Evolutionary conservation across 768 basidiomycete genomes (phyloP).

Genomic region (Holtermanniella nyarrowii): DNA sequence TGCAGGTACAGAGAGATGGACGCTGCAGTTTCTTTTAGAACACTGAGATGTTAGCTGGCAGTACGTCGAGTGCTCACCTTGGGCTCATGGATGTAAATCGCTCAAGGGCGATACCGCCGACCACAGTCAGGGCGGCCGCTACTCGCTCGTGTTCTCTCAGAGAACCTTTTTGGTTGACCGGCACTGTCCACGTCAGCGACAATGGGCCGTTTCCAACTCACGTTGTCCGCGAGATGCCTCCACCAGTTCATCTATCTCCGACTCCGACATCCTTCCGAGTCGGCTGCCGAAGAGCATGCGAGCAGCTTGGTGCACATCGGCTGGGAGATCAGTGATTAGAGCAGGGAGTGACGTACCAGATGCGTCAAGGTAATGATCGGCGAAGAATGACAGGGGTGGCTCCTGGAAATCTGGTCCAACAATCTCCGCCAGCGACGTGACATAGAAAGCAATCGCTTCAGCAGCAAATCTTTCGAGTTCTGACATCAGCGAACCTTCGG

Average conservation of each 20-base stretch:
- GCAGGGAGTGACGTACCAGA: constrained; percentile 48
- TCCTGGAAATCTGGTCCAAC: constrained; percentile 55
- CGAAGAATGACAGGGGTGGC: constrained; percentile 65
- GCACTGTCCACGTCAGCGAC: constrained; percentile 7
- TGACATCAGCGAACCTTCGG: constrained; percentile 41
- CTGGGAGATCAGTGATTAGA: constrained; percentile 39
- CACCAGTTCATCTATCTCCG: constrained; percentile 52
- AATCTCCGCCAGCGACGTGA: constrained; percentile 54
- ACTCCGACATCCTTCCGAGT: constrained; percentile 57
- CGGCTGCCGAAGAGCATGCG: constrained; percentile 67
- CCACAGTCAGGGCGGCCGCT: constrained; percentile 65
- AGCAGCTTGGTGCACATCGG: constrained; percentile 66
- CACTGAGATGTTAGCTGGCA: constrained; percentile 43
- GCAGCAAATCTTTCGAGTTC: constrained; percentile 61
- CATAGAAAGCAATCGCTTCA: constrained; percentile 70
- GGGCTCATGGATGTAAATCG: constrained; percentile 66
- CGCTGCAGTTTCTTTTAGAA: constrained; percentile 71
- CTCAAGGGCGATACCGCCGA: constrained; percentile 71
- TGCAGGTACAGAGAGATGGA: constrained; percentile 70
- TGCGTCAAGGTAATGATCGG: constrained; percentile 63
- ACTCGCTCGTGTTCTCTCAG: constrained; percentile 48
- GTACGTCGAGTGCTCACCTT: constrained; percentile 46
- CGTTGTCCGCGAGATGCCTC: constrained; percentile 41
- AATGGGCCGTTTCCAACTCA: constrained; percentile 4
- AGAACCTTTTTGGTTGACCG: constrained; percentile 50